Evolutionary conservation across 495 filamentous ascomycete species (phyloP), one percentile per base, ranked within the genome.

Genomic region (Endocarpon pusillum): DNA sequence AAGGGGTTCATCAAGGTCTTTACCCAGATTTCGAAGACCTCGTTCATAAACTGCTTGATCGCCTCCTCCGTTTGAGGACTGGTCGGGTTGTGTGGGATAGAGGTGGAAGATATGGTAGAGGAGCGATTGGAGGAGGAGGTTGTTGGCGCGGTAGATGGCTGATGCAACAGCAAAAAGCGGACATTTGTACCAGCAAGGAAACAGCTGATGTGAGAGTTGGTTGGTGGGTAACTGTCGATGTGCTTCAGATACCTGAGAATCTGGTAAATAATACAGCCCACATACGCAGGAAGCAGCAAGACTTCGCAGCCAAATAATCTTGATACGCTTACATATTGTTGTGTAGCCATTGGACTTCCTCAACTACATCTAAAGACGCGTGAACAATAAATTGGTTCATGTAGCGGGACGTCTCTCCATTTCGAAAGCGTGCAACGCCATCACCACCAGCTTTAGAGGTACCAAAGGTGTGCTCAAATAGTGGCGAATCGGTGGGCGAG

Each of bases 1-100:
- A 97, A 97, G 21, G 89, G 89, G 52, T 71, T 93, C 89, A 97
- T 94, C 24, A 85, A 69, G n/a, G 82, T 79, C 66, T 97, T 97
- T 29, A 92, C 66, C 69, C 87, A 97, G 38, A 66, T 75, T 54
- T 96, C 89, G 53, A 92, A 94, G 9, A 93, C 79, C 49, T 97
- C 89, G 3, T 61, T 62, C 60, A 97, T 91, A 59, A 97, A 97
- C 54, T 78, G 77, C 46, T 81, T 67, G 39, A 96, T 78, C 0
- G 89, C 87, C 53, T 97, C 89, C 57, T 97, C 89, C 3, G 84
- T 85, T 55, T 85, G 81, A 19, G 83, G 73, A 21, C 70, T 70
- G 0, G 76, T 86, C 2, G 85, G 84, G 49, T 89, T 93, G 30
- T 78, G 75, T 15, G 71, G 78, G 29, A 85, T 71, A 14, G 72